These are phyloP conservation scores for Angomonas ambiguus DNA, from an alignment of 208 protist genomes.

Conservation along the genomic window DNA sequence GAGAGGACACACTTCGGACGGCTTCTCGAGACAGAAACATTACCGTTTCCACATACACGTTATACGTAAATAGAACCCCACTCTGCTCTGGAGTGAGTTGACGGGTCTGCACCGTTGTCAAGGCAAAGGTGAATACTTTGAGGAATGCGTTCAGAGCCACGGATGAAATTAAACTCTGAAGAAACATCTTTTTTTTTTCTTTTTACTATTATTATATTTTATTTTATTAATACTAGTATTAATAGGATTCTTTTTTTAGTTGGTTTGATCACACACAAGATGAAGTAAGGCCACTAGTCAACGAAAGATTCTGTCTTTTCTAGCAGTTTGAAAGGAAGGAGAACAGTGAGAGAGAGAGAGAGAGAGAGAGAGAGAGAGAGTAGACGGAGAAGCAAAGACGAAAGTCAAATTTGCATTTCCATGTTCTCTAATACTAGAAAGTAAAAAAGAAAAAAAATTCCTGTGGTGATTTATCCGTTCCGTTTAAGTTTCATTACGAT, in stretches of 20 bases:
- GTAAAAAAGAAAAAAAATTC: no score
- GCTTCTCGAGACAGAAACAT: constrained; percentile 75
- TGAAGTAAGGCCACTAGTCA: no score
- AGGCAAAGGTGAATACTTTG: constrained; percentile 70
- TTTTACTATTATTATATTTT: constrained; percentile 15
- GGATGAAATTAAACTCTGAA: constrained; percentile 54
- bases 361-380: constrained; percentile 15
- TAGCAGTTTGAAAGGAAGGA: neutral
- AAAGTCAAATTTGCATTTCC: no score
- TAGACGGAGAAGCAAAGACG: constrained; percentile 4
- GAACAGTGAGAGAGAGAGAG: constrained; percentile 16
- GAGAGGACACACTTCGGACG: constrained; percentile 56
- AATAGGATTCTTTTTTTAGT: neutral
- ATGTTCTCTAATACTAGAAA: no score
- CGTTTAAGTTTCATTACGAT: neutral
- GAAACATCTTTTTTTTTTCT: constrained; percentile 29
- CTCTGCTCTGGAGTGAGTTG: constrained; percentile 64
- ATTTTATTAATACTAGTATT: neutral
- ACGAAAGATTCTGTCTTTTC: no score
- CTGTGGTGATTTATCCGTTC: no score
- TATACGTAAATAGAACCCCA: constrained; percentile 70
- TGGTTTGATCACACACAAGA: no score
- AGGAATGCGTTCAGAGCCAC: constrained; percentile 57
- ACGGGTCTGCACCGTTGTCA: constrained; percentile 61
- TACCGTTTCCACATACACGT: constrained; percentile 75